Conservation (phyloP, 306 rosid genomes). For the Cajanus cajan region DNA sequence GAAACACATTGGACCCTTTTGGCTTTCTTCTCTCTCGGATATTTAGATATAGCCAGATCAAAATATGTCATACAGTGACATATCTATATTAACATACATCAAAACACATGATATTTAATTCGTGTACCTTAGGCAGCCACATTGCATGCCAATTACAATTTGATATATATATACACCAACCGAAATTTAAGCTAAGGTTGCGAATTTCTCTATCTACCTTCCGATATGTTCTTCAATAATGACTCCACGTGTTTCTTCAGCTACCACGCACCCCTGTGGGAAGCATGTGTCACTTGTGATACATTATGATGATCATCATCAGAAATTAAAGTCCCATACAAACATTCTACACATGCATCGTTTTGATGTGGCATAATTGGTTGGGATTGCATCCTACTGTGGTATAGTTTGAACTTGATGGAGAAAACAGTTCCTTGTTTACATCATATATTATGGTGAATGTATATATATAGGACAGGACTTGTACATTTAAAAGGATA, state of each 20-base stretch:
- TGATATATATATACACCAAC: background rate
- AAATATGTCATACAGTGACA: background rate
- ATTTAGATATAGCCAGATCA: background rate
- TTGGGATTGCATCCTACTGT: conserved; percentile 14
- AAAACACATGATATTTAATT: background rate
- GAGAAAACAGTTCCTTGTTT: background rate
- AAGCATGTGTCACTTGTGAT: conserved; percentile 26
- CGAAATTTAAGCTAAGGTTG: conserved; percentile 26
- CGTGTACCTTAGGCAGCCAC: conserved; percentile 3
- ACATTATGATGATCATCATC: conserved; percentile 22
- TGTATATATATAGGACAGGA: background rate
- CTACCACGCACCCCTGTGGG: conserved; percentile 22
- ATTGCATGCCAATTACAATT: background rate
- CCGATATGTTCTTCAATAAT: conserved; percentile 25
- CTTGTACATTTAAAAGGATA: conserved; percentile 12
- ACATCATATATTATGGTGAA: conserved; percentile 6
- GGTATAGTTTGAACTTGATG: conserved; percentile 4
- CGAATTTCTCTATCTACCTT: conserved; percentile 17
- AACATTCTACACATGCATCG: conserved; percentile 32
- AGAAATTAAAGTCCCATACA: conserved; percentile 9
- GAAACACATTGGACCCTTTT: background rate
- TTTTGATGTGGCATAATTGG: background rate
- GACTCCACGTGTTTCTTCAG: conserved; percentile 42
- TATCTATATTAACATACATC: too few relatives aligned
- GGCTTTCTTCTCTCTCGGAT: background rate